These are phyloP conservation scores for Thalassiosira livingstoniorum DNA, from an alignment of 352 stramenopile genomes.

Conservation along the genomic window DNA sequence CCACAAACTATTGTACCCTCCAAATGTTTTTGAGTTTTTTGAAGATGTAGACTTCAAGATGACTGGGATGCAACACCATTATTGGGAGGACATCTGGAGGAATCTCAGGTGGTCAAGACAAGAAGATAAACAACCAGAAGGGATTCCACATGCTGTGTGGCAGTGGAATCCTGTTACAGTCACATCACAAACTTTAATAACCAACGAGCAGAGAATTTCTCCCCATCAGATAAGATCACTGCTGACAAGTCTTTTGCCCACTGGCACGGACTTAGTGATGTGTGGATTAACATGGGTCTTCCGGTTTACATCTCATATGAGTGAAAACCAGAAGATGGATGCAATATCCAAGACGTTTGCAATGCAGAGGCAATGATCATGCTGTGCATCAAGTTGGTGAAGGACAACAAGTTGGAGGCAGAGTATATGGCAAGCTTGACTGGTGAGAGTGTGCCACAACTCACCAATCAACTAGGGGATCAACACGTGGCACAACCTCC, in stretches of 20 bases:
- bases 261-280: constrained; percentile 33
- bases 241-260: constrained; percentile 29
- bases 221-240: constrained; percentile 12
- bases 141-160: background rate
- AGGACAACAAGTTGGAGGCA: constrained; percentile 18
- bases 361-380: constrained; percentile 19
- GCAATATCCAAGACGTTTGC: constrained; percentile 34
- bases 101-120: background rate
- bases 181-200: constrained; percentile 30
- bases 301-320: constrained; percentile 40
- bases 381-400: constrained; percentile 35
- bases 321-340: constrained; percentile 40
- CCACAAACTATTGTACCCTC: background rate
- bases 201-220: constrained; percentile 12
- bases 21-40: background rate
- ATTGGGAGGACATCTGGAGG: background rate
- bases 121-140: background rate
- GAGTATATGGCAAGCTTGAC: background rate
- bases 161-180: background rate
- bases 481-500: too few relatives aligned
- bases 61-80: background rate
- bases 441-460: constrained; percentile 8
- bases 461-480: background rate
- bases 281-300: constrained; percentile 36
- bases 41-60: background rate